Evolutionary conservation across 176 grass and related monocot genomes (phyloP).

Genomic region (Lolium multiflorum): DNA sequence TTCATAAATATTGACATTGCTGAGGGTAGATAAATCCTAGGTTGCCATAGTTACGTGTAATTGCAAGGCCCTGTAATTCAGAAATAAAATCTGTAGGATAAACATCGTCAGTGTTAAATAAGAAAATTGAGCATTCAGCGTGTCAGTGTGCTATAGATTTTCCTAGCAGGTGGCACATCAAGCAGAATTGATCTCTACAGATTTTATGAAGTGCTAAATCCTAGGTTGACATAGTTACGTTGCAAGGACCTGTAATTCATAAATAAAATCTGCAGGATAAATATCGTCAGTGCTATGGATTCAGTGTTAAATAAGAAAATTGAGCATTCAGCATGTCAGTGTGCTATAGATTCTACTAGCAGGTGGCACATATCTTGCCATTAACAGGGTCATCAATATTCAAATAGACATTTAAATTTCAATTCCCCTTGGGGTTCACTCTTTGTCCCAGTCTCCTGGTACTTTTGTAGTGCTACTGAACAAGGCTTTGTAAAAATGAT

Average conservation of each 20-base stretch:
- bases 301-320: slow-evolving; percentile 3
- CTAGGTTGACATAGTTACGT: not conserved
- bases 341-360: not conserved
- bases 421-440: not conserved
- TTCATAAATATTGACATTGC: not conserved
- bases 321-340: not conserved
- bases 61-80: not conserved
- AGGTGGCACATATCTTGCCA: slow-evolving; percentile 26
- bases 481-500: slow-evolving; percentile 8
- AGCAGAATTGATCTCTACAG: not conserved
- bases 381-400: not conserved
- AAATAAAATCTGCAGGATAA: not conserved
- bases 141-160: not conserved
- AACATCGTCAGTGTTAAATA: not conserved
- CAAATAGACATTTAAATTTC: slow-evolving; percentile 27
- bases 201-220: not conserved
- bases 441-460: not conserved
- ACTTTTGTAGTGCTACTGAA: slow-evolving; percentile 15
- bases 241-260: not conserved
- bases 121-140: not conserved
- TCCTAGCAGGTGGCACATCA: slow-evolving; percentile 27
- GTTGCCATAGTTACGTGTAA: not conserved
- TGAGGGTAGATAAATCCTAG: not conserved
- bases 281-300: not conserved
- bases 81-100: not conserved